Evolutionary conservation across 805 yeast species (phyloP), one percentile per base, ranked within the genome.

Genomic region (Candida jianshihensis): DNA sequence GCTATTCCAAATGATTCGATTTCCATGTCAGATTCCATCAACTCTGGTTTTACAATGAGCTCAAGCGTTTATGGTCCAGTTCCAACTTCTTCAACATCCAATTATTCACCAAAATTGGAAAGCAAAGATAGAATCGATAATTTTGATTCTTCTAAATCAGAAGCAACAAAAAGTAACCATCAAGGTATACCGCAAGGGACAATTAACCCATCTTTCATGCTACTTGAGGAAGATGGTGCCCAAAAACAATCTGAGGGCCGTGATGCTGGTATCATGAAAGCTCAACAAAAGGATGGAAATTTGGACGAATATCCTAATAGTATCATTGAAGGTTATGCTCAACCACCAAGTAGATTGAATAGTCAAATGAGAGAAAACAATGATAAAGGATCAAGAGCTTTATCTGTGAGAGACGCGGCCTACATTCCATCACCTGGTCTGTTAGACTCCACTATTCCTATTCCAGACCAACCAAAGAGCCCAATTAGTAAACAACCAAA

Each of bases 241-340:
- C 33, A 22, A n/a, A 27, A 5, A 24, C 26, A 9, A 12, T n/a
- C 26, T 7, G 36, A 22, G 9, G 22, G n/a, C 22, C 28, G 24
- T 4, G 29, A 14, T 26, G 30, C 21, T 19, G 24, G 18, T 4
- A 19, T 9, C 4, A 30, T n/a, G n/a, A n/a, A n/a, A n/a, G n/a
- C n/a, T n/a, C n/a, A n/a, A n/a, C n/a, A n/a, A n/a, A n/a, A n/a
- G n/a, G n/a, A n/a, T n/a, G n/a, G n/a, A n/a, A n/a, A n/a, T n/a
- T n/a, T n/a, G n/a, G n/a, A n/a, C n/a, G n/a, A 5, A 2, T 49
- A 49, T 33, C 48, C 55, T 10, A 51, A 46, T 6, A 48, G 53
- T 32, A 49, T 53, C 19, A 47, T 51, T 31, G 56, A 51, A 19
- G 39, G 48, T 3, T 51, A 51, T 16, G 19, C 22, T 13, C 14